These are phyloP conservation scores for Tulasnella sp. DNA, from an alignment of 768 basidiomycete genomes.

Conservation along the genomic window DNA sequence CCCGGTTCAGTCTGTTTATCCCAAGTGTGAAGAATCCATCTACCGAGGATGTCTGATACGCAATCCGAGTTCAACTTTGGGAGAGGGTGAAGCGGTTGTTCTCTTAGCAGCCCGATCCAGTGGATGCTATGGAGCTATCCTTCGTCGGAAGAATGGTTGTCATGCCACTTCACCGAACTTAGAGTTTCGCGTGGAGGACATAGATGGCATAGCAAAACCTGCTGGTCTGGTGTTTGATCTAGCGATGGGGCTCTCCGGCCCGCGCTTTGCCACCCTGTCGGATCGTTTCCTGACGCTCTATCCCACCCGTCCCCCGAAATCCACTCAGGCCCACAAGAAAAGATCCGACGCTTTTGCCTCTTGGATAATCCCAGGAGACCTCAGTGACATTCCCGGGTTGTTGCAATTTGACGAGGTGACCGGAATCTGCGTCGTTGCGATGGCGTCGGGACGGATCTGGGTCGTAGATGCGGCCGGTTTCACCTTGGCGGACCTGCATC, in stretches of 20 bases:
- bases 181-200: neutral
- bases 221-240: neutral
- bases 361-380: neutral
- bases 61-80: neutral
- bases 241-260: neutral
- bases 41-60: neutral
- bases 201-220: neutral
- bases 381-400: neutral
- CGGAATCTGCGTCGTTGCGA: neutral
- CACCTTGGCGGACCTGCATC: neutral
- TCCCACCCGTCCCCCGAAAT: neutral
- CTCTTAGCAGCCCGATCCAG: neutral
- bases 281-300: neutral
- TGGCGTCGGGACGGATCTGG: neutral
- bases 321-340: neutral
- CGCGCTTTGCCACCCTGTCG: neutral
- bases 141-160: neutral
- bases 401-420: neutral
- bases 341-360: neutral
- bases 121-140: neutral
- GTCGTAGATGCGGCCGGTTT: neutral
- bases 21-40: neutral
- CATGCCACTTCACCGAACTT: neutral
- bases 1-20: neutral
- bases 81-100: neutral